Conservation (phyloP, 202 grass and related monocot genomes). For the Panicum virgatum region DNA sequence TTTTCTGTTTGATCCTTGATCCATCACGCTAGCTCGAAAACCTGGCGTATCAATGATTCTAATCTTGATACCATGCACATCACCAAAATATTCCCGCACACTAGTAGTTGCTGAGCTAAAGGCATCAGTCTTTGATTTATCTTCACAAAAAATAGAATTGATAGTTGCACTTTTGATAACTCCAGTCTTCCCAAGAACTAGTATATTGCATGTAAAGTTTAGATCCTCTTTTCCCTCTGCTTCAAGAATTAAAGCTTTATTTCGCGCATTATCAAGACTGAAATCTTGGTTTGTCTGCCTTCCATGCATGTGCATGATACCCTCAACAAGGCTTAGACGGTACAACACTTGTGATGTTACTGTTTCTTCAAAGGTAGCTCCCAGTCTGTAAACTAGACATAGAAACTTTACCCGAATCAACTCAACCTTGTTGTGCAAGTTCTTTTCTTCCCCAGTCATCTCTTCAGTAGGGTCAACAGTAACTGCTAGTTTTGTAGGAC, state of each 20-base stretch:
- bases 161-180: conserved; percentile 95
- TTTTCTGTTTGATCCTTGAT: conserved; percentile 82
- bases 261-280: conserved; percentile 60
- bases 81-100: conserved; percentile 61
- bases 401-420: conserved; percentile 85
- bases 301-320: conserved; percentile 67
- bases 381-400: conserved; percentile 70
- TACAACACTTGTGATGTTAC: conserved; percentile 78
- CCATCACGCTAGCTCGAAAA: conserved; percentile 66
- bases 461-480: conserved; percentile 59
- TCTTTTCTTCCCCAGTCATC: conserved; percentile 78
- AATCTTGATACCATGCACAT: conserved; percentile 91
- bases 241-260: conserved; percentile 83
- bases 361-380: conserved; percentile 72
- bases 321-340: conserved; percentile 76
- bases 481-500: conserved; percentile 51
- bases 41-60: conserved; percentile 89
- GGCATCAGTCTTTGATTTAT: conserved; percentile 73
- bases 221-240: conserved; percentile 63
- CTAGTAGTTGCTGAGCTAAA: conserved; percentile 63
- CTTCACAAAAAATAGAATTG: conserved; percentile 94
- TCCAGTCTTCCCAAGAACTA: conserved; percentile 88
- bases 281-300: conserved; percentile 52
- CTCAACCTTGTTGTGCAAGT: conserved; percentile 88
- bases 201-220: conserved; percentile 85